These are phyloP conservation scores for Fusarium keratoplasticum DNA, from an alignment of 2,329 filamentous ascomycete species.

Conservation along the genomic window DNA sequence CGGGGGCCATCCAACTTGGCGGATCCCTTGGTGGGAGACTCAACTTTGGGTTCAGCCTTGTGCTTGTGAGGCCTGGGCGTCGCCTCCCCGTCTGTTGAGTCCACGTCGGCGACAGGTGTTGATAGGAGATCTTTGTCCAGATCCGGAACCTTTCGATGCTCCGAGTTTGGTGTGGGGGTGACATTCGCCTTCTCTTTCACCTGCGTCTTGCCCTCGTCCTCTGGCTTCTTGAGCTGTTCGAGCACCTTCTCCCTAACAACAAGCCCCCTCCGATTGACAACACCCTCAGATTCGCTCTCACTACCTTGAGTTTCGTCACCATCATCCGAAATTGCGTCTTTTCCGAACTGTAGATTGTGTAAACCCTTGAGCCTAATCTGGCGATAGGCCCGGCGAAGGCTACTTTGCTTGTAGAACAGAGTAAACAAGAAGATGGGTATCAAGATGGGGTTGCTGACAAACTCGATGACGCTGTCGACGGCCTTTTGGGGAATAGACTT, in stretches of 20 bases:
- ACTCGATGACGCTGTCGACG: slow-evolving; percentile 62
- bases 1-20: slow-evolving; percentile 1
- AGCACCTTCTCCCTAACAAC: not conserved
- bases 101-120: slow-evolving; percentile 11
- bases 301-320: slow-evolving; percentile 27
- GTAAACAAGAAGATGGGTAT: slow-evolving; percentile 58
- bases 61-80: slow-evolving; percentile 26
- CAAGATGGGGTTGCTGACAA: slow-evolving; percentile 66
- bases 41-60: not conserved
- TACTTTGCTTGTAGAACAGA: slow-evolving; percentile 59
- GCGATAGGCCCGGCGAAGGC: slow-evolving; percentile 55
- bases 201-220: not conserved
- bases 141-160: slow-evolving; percentile 9
- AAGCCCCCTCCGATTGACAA: not conserved
- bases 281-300: slow-evolving; percentile 27
- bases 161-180: slow-evolving; percentile 1
- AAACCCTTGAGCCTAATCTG: slow-evolving; percentile 47
- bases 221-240: slow-evolving; percentile 4
- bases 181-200: not conserved
- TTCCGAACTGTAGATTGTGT: slow-evolving; percentile 20
- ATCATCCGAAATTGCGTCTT: slow-evolving; percentile 4
- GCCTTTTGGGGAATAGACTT: slow-evolving; percentile 63
- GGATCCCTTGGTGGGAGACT: not conserved
- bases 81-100: slow-evolving; percentile 25
- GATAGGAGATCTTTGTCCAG: slow-evolving; percentile 8